Evolutionary conservation across 805 yeast genomes (phyloP).

Genomic region (Wickerhamomyces subpelliculosus): DNA sequence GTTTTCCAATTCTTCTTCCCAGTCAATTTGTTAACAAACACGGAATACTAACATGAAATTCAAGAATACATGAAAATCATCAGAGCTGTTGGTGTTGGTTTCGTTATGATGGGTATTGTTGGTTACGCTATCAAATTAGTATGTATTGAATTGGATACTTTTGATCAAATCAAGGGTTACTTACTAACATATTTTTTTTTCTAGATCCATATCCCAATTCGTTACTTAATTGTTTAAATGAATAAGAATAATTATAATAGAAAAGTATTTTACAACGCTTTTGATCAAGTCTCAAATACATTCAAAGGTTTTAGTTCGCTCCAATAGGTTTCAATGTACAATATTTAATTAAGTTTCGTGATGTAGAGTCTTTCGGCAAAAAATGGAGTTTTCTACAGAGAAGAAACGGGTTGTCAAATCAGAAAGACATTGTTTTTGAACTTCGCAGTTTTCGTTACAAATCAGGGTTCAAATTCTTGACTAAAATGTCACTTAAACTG

Average conservation of each 20-base stretch:
- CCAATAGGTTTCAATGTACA: no score
- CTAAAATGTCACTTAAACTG: no score
- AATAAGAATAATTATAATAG: constrained; percentile 7
- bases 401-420: no score
- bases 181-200: constrained; percentile 4
- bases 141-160: constrained; percentile 8
- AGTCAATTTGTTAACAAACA: not conserved
- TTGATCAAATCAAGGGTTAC: not conserved
- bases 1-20: no score
- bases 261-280: not conserved
- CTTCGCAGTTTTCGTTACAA: no score
- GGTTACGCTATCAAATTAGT: constrained; percentile 89
- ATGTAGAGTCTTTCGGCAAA: no score
- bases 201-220: constrained; percentile 83
- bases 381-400: no score
- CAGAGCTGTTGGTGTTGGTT: constrained; percentile 95
- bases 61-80: constrained; percentile 84
- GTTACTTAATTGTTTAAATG: constrained; percentile 91
- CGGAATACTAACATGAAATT: constrained; percentile 5
- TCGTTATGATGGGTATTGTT: constrained; percentile 95
- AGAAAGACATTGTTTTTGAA: no score
- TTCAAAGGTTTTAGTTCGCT: no score
- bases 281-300: no score
- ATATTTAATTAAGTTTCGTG: no score
- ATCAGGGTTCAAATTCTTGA: no score